A percentile compares a stretch with the other conserved stretches of the same genome.
Conservation (phyloP, 2,329 filamentous ascomycete genomes). For the Diaporthe batatas region DNA sequence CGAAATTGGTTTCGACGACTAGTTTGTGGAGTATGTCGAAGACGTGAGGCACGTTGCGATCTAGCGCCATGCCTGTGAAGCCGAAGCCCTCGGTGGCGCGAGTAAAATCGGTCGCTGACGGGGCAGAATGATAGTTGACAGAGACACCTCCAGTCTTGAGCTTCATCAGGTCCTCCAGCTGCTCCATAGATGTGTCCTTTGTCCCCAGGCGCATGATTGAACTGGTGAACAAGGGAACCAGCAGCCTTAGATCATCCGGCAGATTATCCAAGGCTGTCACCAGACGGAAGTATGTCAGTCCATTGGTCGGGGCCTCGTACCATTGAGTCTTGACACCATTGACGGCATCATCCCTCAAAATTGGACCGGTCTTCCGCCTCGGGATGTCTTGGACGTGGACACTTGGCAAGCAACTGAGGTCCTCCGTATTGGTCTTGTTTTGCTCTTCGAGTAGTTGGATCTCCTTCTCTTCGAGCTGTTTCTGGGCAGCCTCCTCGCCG, state of each 20-base stretch:
- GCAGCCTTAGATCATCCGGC: slow-evolving; percentile 84
- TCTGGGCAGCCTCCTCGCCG: slow-evolving; percentile 77
- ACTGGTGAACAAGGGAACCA: slow-evolving; percentile 92
- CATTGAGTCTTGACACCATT: slow-evolving; percentile 82
- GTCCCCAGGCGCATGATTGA: slow-evolving; percentile 95
- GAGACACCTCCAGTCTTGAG: slow-evolving; percentile 93
- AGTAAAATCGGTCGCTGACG: slow-evolving; percentile 79
- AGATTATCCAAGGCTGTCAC: slow-evolving; percentile 84
- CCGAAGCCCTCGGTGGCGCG: slow-evolving; percentile 84
- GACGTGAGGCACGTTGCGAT: slow-evolving; percentile 92
- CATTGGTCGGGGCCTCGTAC: slow-evolving; percentile 94
- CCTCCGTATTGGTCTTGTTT: slow-evolving; percentile 84
- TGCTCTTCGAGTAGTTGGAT: slow-evolving; percentile 85
- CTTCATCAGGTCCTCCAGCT: slow-evolving; percentile 95
- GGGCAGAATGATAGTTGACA: slow-evolving; percentile 85
- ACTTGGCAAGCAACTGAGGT: slow-evolving; percentile 88
- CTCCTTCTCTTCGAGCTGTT: slow-evolving; percentile 82
- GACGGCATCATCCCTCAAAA: slow-evolving; percentile 74
- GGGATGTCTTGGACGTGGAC: slow-evolving; percentile 92
- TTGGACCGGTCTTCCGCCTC: slow-evolving; percentile 74
- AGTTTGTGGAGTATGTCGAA: slow-evolving; percentile 86
- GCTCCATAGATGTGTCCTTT: slow-evolving; percentile 88
- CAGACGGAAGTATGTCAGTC: slow-evolving; percentile 94
- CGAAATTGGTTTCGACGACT: slow-evolving; percentile 90
- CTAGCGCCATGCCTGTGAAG: slow-evolving; percentile 88